phyloP scores from a whole-genome alignment of 768 basidiomycete genomes.

The Lactifluus echinatus region DNA sequence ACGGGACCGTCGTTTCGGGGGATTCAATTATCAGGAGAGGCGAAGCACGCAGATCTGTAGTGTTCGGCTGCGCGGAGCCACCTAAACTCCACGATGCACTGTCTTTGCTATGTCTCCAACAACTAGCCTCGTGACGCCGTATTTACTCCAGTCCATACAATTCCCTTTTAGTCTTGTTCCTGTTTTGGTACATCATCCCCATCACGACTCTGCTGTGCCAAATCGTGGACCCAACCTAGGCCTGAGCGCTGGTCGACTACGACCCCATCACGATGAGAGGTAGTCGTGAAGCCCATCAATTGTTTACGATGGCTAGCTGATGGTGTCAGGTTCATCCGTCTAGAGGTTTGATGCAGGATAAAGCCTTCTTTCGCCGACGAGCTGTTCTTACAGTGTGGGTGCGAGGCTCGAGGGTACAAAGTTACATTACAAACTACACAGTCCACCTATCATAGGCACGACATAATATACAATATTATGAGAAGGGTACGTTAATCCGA shows the following conservation, averaged over 20 bases:
- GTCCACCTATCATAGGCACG: neutral
- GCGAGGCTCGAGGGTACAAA: neutral
- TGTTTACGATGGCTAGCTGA: too few relatives aligned
- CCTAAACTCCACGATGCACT: slow-evolving; percentile 14
- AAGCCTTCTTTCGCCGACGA: neutral
- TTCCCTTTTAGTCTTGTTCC: neutral
- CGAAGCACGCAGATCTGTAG: slow-evolving; percentile 21
- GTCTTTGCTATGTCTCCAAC: slow-evolving; percentile 22
- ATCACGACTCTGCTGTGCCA: neutral
- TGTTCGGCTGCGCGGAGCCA: slow-evolving; percentile 22
- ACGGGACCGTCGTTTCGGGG: slow-evolving; percentile 29
- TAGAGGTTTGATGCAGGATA: too few relatives aligned
- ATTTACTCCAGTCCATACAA: neutral
- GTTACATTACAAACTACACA: neutral
- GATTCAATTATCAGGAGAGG: slow-evolving; percentile 30
- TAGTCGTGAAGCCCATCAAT: too few relatives aligned
- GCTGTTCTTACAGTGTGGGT: neutral
- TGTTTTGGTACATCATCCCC: neutral
- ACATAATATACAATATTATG: slow-evolving; percentile 1
- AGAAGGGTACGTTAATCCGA: neutral
- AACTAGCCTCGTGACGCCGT: neutral
- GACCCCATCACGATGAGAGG: neutral
- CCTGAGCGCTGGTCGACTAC: neutral
- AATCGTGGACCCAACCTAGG: neutral
- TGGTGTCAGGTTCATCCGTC: too few relatives aligned